phyloP scores from a whole-genome alignment of 139 green algal species.

The Coelastrella sp. region DNA sequence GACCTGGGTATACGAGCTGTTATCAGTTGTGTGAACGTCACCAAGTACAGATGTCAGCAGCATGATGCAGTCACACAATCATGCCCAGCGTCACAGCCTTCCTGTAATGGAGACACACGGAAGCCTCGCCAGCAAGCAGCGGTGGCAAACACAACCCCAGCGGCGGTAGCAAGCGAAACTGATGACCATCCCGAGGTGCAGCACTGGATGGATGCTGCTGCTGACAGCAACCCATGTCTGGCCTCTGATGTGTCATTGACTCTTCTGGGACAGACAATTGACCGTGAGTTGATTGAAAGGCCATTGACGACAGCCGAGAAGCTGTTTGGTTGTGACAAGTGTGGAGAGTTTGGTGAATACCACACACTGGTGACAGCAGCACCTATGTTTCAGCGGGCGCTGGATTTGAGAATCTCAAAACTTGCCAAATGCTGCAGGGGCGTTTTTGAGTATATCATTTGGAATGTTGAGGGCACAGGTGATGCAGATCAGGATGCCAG shows the following conservation, averaged over 20 bases:
- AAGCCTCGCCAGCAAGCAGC: no score
- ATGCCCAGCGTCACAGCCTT: no score
- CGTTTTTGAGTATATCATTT: no score
- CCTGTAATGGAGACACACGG: not conserved
- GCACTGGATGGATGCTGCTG: no score
- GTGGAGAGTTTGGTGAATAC: constrained; percentile 34
- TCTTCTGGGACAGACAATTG: not conserved
- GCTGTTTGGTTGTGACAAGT: constrained; percentile 23
- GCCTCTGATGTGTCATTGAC: no score
- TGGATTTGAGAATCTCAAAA: not conserved
- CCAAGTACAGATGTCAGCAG: constrained; percentile 5
- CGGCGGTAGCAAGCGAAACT: no score
- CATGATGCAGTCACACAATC: not conserved
- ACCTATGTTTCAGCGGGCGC: not conserved
- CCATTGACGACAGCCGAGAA: not conserved
- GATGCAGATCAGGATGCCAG: no score
- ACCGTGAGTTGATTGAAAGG: not conserved
- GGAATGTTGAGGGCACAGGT: no score
- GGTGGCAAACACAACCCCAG: no score
- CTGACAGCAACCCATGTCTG: no score
- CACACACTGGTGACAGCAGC: constrained; percentile 13
- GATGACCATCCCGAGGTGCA: no score
- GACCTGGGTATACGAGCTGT: not conserved
- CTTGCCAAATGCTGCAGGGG: no score
- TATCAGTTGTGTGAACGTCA: constrained; percentile 33